Evolutionary conservation across 2,329 filamentous ascomycete genomes (phyloP), one percentile per base, ranked within the genome.

Genomic region (Fusarium virguliforme): DNA sequence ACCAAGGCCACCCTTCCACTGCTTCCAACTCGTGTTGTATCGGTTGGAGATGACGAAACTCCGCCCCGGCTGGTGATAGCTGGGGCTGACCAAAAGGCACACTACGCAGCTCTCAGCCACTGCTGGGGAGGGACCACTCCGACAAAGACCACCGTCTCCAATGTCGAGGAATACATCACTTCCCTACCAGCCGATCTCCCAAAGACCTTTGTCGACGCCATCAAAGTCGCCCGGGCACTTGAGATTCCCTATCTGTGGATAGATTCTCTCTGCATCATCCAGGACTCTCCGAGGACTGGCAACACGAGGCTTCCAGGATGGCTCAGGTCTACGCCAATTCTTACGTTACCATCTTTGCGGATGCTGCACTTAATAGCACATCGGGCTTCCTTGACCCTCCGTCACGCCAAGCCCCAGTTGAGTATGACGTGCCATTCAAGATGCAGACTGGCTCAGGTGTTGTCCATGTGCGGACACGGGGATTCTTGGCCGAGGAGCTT

Each of bases 221-320:
- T 53, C 4, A 32, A 34, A 2, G 48, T 53, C 1, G 30, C 48
- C 3, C n/a, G 48, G 18, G 30, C 30, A 35, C 48, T 53, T 2
- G 10, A 6, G 4, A 53, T 53, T 35, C 48, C 30, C 12, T 53
- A 35, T 8, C 28, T 53, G 4, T 53, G 48, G 48, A 53, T 53
- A 53, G 48, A 53, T 35, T 53, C 48, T 2, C 48, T 53, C 30
- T 53, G 48, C 3, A 53, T 53, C 12, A 53, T 53, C 8, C 48
- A 53, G 10, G 48, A 53, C 10, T 53, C 48, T 9, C 26, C 3
- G 48, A 53, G 8, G 48, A 53, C 48, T 53, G 48, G 48, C 18
- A 53, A 24, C 48, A 53, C 18, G 48, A 53, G 48, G 48, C 48
- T 24, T 53, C 48, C 18, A 53, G 48, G 22, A 53, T 53, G 48